phyloP scores from a whole-genome alignment of 371 early-diverging fungal species.

The Lichtheimia corymbifera region DNA sequence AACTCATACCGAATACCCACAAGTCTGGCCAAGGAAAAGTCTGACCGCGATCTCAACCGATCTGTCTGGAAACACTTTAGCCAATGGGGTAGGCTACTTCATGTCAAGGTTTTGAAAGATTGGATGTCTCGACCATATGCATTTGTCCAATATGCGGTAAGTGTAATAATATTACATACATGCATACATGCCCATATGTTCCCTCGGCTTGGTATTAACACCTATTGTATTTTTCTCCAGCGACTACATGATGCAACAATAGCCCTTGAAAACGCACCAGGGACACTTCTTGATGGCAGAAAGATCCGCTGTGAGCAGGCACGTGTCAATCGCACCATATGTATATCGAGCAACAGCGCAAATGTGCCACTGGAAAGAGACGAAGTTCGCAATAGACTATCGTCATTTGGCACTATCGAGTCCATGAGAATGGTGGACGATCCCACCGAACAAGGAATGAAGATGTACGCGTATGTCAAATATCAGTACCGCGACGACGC shows the following conservation, averaged over 20 bases:
- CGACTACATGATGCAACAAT: slow-evolving; percentile 55
- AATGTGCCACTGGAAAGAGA: background rate
- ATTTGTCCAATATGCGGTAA: slow-evolving; percentile 81
- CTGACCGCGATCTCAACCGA: slow-evolving; percentile 60
- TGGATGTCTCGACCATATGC: slow-evolving; percentile 82
- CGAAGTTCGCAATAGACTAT: slow-evolving; percentile 5
- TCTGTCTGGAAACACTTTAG: slow-evolving; percentile 67
- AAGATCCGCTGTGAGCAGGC: slow-evolving; percentile 85
- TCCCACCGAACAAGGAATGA: slow-evolving; percentile 48
- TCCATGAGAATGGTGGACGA: slow-evolving; percentile 60
- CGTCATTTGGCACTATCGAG: slow-evolving; percentile 68
- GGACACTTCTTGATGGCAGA: slow-evolving; percentile 69
- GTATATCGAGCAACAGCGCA: slow-evolving; percentile 45
- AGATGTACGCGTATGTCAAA: slow-evolving; percentile 61
- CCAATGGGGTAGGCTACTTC: slow-evolving; percentile 67
- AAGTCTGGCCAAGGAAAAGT: slow-evolving; percentile 64
- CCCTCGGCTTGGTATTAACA: background rate
- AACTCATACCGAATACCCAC: background rate
- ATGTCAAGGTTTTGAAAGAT: slow-evolving; percentile 82
- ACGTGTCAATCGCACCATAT: slow-evolving; percentile 80
- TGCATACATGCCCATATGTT: background rate
- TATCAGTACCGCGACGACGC: slow-evolving; percentile 83
- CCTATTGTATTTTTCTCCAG: slow-evolving; percentile 12
- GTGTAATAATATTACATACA: background rate
- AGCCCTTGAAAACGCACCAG: slow-evolving; percentile 72